Evolutionary conservation across 2,329 filamentous ascomycete genomes (phyloP).

Genomic region (Claviceps sorghi): DNA sequence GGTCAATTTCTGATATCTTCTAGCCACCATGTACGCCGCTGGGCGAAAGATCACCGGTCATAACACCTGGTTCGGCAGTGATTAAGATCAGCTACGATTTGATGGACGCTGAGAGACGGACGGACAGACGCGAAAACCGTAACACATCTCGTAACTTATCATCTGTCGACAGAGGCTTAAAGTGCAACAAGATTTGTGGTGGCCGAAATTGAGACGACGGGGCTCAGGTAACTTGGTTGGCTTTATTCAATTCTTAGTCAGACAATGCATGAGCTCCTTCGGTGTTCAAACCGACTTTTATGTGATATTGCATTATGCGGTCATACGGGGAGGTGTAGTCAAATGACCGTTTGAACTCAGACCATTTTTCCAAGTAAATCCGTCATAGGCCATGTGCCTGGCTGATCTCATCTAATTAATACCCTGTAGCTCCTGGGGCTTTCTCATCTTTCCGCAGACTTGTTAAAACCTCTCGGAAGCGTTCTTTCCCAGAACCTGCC

Average conservation of each 20-base stretch:
- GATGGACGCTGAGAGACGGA: neutral
- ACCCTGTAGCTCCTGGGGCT: slow-evolving; percentile 51
- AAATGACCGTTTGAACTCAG: too few species aligned
- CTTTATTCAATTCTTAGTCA: neutral
- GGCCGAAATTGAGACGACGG: neutral
- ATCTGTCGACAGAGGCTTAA: neutral
- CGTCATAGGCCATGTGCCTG: neutral
- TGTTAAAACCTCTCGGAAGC: slow-evolving; percentile 80
- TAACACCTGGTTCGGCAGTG: slow-evolving; percentile 61
- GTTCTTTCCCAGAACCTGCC: slow-evolving; percentile 83
- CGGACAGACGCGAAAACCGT: neutral
- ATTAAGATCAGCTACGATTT: slow-evolving; percentile 19
- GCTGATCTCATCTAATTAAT: slow-evolving; percentile 29
- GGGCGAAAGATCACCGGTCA: slow-evolving; percentile 58
- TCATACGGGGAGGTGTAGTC: too few species aligned
- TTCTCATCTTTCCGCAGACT: slow-evolving; percentile 90
- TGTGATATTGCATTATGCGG: too few species aligned
- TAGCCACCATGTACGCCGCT: slow-evolving; percentile 55
- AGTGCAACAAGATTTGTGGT: neutral
- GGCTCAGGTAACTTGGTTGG: neutral
- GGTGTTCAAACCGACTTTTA: neutral
- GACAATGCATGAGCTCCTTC: neutral
- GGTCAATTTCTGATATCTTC: neutral
- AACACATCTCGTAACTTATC: neutral
- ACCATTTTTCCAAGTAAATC: neutral